Evolutionary conservation across 2,329 filamentous ascomycete genomes (phyloP), one percentile per base, ranked within the genome.

Genomic region (Stemphylium vesicarium): DNA sequence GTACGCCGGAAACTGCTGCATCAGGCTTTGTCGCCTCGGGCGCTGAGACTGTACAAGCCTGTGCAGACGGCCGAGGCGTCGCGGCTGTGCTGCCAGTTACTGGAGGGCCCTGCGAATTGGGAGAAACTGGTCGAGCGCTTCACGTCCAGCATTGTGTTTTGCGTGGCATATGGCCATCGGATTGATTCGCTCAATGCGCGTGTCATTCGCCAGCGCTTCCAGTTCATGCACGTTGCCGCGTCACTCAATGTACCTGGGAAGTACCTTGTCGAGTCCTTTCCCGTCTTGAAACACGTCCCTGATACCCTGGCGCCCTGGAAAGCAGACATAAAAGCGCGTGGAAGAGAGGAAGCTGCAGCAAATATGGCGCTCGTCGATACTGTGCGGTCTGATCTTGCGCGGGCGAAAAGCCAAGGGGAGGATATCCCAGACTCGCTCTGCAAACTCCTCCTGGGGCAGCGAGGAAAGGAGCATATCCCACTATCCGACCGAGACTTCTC

Each of bases 141-240:
- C 58, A 80, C 80, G 0, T 76, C 78, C 1, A 80, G 78, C 56
- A 74, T 83, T 29, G 80, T 82, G 5, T 81, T 83, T 56, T 80
- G 77, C 4, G 78, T 83, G 4, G 75, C 80, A 4, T 84, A 83
- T 59, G 81, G 82, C 0, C 79, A 81, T 51, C 77, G 80, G 6
- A 79, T 82, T 48, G 78, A 82, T 53, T 79, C 79, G 1, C 61
- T 80, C 16, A 73, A 80, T 18, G 75, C 82, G 5, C 69, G 77
- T 48, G 78, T 83, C 20, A 79, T 83, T 36, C 74, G 74, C 29
- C 75, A 80, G 36, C 72, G 79, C 7, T 79, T 83, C 62, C 69
- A 76, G 29, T 79, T 80, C 62, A 80, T 83, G 74, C 79, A 81
- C 10, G 80, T 79, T 56, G 73, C 78, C 45, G 77, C 80, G 15